Conservation (phyloP, 179 eudicot genomes). For the Beta lomatogona region DNA sequence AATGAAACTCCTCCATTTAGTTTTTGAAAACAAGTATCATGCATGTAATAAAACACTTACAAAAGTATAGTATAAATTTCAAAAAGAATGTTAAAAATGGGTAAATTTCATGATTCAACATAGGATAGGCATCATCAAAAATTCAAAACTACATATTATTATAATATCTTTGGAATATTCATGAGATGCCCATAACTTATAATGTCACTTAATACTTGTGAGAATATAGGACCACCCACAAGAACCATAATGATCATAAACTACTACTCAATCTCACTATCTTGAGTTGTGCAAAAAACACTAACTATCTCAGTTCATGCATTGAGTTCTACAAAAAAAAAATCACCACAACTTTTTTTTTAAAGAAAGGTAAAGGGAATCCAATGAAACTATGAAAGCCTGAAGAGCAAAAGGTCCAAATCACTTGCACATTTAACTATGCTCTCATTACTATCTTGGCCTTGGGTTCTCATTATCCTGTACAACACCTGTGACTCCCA, state of each 20-base stretch:
- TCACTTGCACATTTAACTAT: slow-evolving; percentile 28
- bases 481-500: slow-evolving; percentile 31
- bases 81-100: neutral
- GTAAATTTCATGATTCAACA: neutral
- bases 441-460: slow-evolving; percentile 12
- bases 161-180: neutral
- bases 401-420: slow-evolving; percentile 26
- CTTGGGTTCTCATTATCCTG: slow-evolving; percentile 22
- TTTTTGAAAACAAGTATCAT: neutral
- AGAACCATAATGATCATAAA: slow-evolving; percentile 30
- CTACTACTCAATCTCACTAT: slow-evolving; percentile 17
- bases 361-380: slow-evolving; percentile 15
- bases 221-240: slow-evolving; percentile 31
- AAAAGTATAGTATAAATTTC: neutral
- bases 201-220: slow-evolving; percentile 28
- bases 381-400: slow-evolving; percentile 30
- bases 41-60: neutral
- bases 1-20: too few relatives aligned
- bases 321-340: slow-evolving; percentile 18
- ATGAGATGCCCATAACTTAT: slow-evolving; percentile 23
- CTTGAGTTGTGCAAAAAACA: slow-evolving; percentile 32
- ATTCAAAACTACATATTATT: neutral
- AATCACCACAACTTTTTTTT: neutral
- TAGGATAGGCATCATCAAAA: neutral
- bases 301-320: slow-evolving; percentile 36